phyloP scores from a whole-genome alignment of 306 rosid genomes.

The Elaeagnus macrophylla region DNA sequence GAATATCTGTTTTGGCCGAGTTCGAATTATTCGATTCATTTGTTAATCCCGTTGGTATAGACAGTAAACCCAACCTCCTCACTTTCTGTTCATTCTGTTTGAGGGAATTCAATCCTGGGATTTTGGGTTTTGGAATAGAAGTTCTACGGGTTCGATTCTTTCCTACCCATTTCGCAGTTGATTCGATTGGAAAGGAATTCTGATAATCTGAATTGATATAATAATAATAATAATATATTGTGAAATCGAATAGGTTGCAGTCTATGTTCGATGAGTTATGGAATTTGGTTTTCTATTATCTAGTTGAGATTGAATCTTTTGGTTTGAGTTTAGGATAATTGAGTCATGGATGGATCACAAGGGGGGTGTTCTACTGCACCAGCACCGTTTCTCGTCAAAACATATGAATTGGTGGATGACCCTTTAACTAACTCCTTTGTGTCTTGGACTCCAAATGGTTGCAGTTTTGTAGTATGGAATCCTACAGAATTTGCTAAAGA shows the following conservation, averaged over 20 bases:
- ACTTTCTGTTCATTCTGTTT: no score
- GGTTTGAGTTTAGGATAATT: neutral
- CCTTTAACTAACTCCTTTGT: slow-evolving; percentile 19
- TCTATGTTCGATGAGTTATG: no score
- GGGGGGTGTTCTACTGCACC: slow-evolving; percentile 28
- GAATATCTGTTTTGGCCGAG: neutral
- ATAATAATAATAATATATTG: no score
- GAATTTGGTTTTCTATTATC: neutral
- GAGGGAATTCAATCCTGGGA: neutral
- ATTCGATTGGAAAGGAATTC: no score
- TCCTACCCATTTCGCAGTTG: no score
- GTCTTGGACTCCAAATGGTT: slow-evolving; percentile 30
- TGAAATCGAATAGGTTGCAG: no score
- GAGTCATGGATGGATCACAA: slow-evolving; percentile 26
- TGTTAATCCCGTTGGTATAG: no score
- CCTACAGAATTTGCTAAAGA: slow-evolving; percentile 30
- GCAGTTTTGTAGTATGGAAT: slow-evolving; percentile 37
- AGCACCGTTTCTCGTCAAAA: slow-evolving; percentile 33
- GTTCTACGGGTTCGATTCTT: no score
- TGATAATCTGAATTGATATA: no score
- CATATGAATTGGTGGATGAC: slow-evolving; percentile 36
- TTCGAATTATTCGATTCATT: no score
- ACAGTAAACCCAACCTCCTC: no score
- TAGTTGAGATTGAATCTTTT: slow-evolving; percentile 1
- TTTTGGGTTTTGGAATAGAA: neutral